phyloP scores from a whole-genome alignment of 768 basidiomycete species.

The Polyporus arcularius region DNA sequence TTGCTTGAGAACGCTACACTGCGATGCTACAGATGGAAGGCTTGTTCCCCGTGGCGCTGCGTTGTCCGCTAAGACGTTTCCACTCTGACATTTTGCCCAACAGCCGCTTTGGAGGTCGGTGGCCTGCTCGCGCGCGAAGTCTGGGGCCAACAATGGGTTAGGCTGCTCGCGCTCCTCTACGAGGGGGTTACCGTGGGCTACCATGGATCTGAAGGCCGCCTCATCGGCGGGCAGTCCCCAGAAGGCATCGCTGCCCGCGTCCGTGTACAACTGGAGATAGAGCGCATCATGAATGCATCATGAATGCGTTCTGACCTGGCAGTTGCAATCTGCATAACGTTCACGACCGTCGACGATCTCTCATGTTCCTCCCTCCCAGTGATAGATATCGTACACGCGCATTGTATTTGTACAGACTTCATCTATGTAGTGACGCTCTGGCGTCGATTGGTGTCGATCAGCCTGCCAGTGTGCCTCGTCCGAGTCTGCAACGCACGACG shows the following conservation, averaged over 20 bases:
- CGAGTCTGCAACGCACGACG: neutral
- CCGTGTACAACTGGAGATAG: constrained; percentile 65
- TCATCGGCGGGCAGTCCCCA: constrained; percentile 60
- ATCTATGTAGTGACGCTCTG: neutral
- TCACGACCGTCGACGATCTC: neutral
- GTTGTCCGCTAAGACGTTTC: no score
- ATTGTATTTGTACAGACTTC: neutral
- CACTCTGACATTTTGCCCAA: constrained; percentile 6
- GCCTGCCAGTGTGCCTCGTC: neutral
- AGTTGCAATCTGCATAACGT: neutral
- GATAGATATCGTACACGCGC: neutral
- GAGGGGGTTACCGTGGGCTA: constrained; percentile 61
- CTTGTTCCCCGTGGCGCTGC: no score
- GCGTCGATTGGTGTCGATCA: neutral
- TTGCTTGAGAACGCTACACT: no score
- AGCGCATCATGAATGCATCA: constrained; percentile 57
- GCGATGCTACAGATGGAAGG: constrained; percentile 2
- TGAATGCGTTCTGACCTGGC: constrained; percentile 29
- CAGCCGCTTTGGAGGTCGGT: constrained; percentile 73
- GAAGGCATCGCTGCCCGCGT: constrained; percentile 67
- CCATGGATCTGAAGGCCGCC: constrained; percentile 37
- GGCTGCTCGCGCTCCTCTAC: constrained; percentile 66
- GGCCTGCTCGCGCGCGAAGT: constrained; percentile 58
- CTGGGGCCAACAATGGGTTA: constrained; percentile 82
- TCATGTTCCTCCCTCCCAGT: neutral